Evolutionary conservation across 2,329 filamentous ascomycete species (phyloP).

Genomic region (Phaeosphaeria sp.): DNA sequence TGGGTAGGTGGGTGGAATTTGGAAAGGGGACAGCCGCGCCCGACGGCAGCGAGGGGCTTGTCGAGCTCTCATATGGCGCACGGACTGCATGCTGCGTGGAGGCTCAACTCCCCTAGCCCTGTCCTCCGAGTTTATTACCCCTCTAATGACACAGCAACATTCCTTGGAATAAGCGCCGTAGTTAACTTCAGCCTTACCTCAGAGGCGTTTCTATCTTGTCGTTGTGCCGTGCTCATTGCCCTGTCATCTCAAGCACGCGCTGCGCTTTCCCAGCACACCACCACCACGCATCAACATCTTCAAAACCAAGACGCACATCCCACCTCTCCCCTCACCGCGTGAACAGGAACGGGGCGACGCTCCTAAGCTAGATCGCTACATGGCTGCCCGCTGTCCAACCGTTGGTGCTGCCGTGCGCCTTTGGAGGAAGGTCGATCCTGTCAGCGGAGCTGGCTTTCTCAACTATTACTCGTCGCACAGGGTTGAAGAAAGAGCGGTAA

Average conservation of each 20-base stretch:
- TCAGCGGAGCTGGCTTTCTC: conserved; percentile 21
- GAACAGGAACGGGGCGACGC: conserved; percentile 3
- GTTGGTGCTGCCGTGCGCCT: conserved; percentile 17
- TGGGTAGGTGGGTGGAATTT: conserved; percentile 9
- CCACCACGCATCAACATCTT: not conserved
- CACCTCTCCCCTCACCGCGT: not conserved
- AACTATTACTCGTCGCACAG: conserved; percentile 26
- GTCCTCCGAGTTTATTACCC: not conserved
- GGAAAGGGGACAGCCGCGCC: conserved; percentile 3
- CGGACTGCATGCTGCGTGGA: not conserved
- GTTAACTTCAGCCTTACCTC: not conserved
- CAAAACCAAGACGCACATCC: not conserved
- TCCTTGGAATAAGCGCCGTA: not conserved
- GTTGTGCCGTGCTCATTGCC: not conserved
- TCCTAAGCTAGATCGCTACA: conserved; percentile 26
- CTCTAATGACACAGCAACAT: not conserved
- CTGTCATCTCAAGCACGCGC: not conserved
- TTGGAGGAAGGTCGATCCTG: conserved; percentile 23
- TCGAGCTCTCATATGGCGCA: too few relatives aligned
- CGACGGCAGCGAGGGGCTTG: too few relatives aligned
- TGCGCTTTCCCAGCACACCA: not conserved
- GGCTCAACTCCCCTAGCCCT: not conserved
- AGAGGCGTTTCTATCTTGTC: not conserved
- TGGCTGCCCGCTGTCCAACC: conserved; percentile 40
- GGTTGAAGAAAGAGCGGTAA: conserved; percentile 44